A percentile compares a stretch with the other conserved stretches of the same genome.
Conservation (phyloP, 1,139 yeast species). For the Magnusiomyces sp. region DNA sequence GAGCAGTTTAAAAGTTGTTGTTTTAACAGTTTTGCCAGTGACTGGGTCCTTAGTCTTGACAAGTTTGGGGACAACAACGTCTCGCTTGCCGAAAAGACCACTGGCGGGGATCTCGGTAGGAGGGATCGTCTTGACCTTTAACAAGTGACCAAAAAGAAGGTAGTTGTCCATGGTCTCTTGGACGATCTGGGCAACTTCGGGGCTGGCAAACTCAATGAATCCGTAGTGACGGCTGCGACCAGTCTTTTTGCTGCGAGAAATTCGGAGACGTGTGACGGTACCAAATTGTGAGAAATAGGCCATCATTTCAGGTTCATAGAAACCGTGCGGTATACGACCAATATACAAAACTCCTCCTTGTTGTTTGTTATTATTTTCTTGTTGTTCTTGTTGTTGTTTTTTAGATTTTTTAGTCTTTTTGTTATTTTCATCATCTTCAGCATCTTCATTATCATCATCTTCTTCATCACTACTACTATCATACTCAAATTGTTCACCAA, state of each 20-base stretch:
- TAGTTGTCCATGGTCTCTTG: slow-evolving; percentile 95
- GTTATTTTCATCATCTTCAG: too few species aligned
- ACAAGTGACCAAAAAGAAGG: slow-evolving; percentile 76
- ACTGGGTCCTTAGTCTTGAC: too few species aligned
- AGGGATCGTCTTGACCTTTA: slow-evolving; percentile 52
- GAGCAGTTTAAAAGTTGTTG: too few species aligned
- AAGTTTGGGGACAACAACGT: neutral
- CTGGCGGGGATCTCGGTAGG: slow-evolving; percentile 35
- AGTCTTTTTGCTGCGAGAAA: slow-evolving; percentile 83
- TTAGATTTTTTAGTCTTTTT: too few species aligned
- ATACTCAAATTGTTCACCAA: too few species aligned
- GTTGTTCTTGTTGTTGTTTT: too few species aligned
- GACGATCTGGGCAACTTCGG: slow-evolving; percentile 77
- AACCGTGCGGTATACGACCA: slow-evolving; percentile 89
- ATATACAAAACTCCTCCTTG: slow-evolving; percentile 81
- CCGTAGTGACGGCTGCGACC: slow-evolving; percentile 93
- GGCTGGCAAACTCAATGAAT: slow-evolving; percentile 69
- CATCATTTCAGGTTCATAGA: slow-evolving; percentile 74
- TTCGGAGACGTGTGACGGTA: slow-evolving; percentile 60
- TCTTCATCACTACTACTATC: neutral
- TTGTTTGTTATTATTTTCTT: too few species aligned
- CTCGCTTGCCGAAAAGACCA: neutral
- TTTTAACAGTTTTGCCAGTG: too few species aligned
- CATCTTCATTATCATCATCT: too few species aligned
- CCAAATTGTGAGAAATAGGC: slow-evolving; percentile 89